These are phyloP conservation scores for Dactylella cylindrospora DNA, from an alignment of 2,329 filamentous ascomycete species.

Conservation along the genomic window DNA sequence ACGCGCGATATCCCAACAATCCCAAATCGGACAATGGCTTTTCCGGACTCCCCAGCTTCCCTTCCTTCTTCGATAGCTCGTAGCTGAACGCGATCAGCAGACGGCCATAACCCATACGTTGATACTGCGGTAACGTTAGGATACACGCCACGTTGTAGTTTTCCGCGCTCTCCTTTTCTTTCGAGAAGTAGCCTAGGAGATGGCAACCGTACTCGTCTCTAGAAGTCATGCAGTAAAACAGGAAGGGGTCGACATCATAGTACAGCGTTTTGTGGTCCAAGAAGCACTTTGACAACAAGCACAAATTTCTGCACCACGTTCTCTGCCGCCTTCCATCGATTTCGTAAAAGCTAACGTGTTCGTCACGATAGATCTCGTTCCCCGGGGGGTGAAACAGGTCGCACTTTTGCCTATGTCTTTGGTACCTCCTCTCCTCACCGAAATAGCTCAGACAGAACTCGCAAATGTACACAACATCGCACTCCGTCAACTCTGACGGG, in stretches of 20 bases:
- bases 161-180: slow-evolving; percentile 95
- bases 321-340: slow-evolving; percentile 92
- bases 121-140: slow-evolving; percentile 91
- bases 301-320: slow-evolving; percentile 95
- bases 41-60: slow-evolving; percentile 91
- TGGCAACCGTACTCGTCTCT: slow-evolving; percentile 87
- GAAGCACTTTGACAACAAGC: slow-evolving; percentile 91
- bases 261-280: slow-evolving; percentile 97
- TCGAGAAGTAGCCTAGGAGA: slow-evolving; percentile 98
- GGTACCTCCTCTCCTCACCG: slow-evolving; percentile 77
- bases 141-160: slow-evolving; percentile 99
- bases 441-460: slow-evolving; percentile 96
- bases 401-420: slow-evolving; percentile 85
- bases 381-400: slow-evolving; percentile 88
- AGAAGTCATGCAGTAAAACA: slow-evolving; percentile 97
- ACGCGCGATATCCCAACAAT: slow-evolving; percentile 89
- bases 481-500: slow-evolving; percentile 81
- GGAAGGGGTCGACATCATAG: slow-evolving; percentile 98
- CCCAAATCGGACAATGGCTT: slow-evolving; percentile 94
- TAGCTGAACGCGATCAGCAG: slow-evolving; percentile 97
- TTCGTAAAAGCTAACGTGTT: slow-evolving; percentile 92
- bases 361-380: slow-evolving; percentile 97
- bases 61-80: slow-evolving; percentile 91
- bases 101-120: slow-evolving; percentile 89
- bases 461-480: slow-evolving; percentile 91